Conservation (phyloP, 495 filamentous ascomycete species). For the Xylaria telfairii region DNA sequence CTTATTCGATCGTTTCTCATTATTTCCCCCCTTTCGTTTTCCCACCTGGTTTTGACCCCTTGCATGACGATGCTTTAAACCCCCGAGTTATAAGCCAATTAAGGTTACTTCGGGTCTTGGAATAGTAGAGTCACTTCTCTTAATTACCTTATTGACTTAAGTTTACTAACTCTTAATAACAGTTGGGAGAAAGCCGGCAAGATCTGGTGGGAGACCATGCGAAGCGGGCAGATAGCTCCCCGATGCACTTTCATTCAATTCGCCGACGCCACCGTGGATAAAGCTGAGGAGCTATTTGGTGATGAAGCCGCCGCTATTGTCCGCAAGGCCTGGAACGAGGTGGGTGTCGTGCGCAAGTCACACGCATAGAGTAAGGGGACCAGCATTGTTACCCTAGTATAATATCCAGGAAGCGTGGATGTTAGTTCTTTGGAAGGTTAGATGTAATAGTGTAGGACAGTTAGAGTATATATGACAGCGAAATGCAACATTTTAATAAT, state of each 20-base stretch:
- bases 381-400: neutral
- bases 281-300: slow-evolving; percentile 45
- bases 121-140: neutral
- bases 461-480: neutral
- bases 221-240: slow-evolving; percentile 43
- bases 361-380: slow-evolving; percentile 10
- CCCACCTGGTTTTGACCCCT: neutral
- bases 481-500: neutral
- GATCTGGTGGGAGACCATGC: slow-evolving; percentile 58
- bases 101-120: neutral
- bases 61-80: neutral
- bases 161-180: neutral
- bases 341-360: slow-evolving; percentile 43
- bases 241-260: slow-evolving; percentile 50
- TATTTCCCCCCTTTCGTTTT: neutral
- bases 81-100: neutral
- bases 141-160: neutral
- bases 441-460: neutral
- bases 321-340: slow-evolving; percentile 47
- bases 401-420: neutral
- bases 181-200: slow-evolving; percentile 59
- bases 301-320: slow-evolving; percentile 45
- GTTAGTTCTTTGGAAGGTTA: neutral
- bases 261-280: slow-evolving; percentile 49
- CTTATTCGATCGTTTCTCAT: neutral